Base-by-base conservation (phyloP, 352 stramenopile genomes). In the Pythium rishiriense region DNA sequence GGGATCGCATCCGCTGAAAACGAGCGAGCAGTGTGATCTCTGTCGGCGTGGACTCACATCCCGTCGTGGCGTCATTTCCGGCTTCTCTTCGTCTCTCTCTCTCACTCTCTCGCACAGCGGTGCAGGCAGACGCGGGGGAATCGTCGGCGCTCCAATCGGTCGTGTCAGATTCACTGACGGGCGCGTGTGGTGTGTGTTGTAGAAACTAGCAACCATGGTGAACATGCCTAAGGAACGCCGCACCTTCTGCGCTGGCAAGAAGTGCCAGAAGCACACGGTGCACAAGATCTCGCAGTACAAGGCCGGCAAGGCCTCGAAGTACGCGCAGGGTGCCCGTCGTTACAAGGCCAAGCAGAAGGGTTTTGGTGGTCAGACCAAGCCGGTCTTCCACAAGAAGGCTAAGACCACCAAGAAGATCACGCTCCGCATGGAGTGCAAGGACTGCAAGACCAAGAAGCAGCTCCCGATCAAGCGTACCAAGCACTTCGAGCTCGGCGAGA, bases 251-350 rank as follows among this genome's bases (percentile, higher is more conserved):
- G 98, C 98, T 84, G 90, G 84, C 75, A 98, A 98, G 84, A 98
- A 98, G 81, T 99, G 98, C 95, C 86, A 90, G 66, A 99, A 99
- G 90, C 98, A 99, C 86, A 98, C 94, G 50, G 72, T 98, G 54
- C 97, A 99, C 91, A 99, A 99, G 90, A 98, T 99, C 53, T 99
- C 97, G 51, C 98, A 99, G 87, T 99, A 99, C 96, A 99, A 99
- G 87, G 86, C 97, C 57, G 98, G 98, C 68, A 99, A 99, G 87
- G 97, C 98, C 37, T 99, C 96, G 64, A 99, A 99, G 88, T 99
- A 98, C 82, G 97, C 98, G 55, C 98, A 99, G 85, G 94, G 84
- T 68, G 75, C 81, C 53, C 96, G 98, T 91, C 97, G 98, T 88
- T 99, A 99, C 83, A 94, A 99, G 74, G 89, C 94, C 62, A 99